Evolutionary conservation across 2,329 filamentous ascomycete species (phyloP).

Genomic region (Xylariaceae sp.): DNA sequence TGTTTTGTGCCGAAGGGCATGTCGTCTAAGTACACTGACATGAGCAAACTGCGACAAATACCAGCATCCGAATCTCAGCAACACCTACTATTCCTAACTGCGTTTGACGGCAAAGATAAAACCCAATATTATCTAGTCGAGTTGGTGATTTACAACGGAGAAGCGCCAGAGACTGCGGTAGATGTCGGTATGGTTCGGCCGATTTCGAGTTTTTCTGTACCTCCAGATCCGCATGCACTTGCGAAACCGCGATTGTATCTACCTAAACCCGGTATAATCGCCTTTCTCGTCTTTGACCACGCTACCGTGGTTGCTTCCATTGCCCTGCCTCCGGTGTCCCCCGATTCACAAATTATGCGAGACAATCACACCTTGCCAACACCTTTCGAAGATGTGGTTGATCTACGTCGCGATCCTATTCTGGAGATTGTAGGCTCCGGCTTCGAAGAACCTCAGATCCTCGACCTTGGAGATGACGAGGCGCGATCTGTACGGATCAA

Average conservation of each 20-base stretch:
- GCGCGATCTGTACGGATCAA: slow-evolving; percentile 46
- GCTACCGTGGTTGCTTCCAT: slow-evolving; percentile 75
- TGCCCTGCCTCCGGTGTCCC: slow-evolving; percentile 59
- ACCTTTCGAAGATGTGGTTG: slow-evolving; percentile 80
- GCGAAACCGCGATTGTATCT: slow-evolving; percentile 64
- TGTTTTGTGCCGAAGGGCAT: slow-evolving; percentile 56
- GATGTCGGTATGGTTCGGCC: slow-evolving; percentile 62
- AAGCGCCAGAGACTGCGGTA: slow-evolving; percentile 30
- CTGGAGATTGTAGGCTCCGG: slow-evolving; percentile 61
- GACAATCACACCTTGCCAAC: slow-evolving; percentile 58
- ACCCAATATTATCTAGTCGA: slow-evolving; percentile 73
- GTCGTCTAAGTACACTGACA: slow-evolving; percentile 44
- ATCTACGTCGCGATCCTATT: slow-evolving; percentile 62
- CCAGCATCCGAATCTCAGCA: slow-evolving; percentile 48
- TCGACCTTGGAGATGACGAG: slow-evolving; percentile 39
- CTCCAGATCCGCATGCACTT: slow-evolving; percentile 39
- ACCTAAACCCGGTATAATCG: slow-evolving; percentile 71
- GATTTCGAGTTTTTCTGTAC: slow-evolving; percentile 58
- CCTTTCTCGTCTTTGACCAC: slow-evolving; percentile 73
- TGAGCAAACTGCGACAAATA: slow-evolving; percentile 47
- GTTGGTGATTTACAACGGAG: slow-evolving; percentile 52
- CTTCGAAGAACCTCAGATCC: slow-evolving; percentile 51
- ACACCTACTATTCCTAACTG: slow-evolving; percentile 57
- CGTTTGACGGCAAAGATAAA: slow-evolving; percentile 44
- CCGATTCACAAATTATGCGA: slow-evolving; percentile 68